A percentile compares a stretch with the other conserved stretches of the same genome.
Evolutionary conservation across 2,329 filamentous ascomycete species (phyloP).

Genomic region (Parasarocladium wereldwijsianum): DNA sequence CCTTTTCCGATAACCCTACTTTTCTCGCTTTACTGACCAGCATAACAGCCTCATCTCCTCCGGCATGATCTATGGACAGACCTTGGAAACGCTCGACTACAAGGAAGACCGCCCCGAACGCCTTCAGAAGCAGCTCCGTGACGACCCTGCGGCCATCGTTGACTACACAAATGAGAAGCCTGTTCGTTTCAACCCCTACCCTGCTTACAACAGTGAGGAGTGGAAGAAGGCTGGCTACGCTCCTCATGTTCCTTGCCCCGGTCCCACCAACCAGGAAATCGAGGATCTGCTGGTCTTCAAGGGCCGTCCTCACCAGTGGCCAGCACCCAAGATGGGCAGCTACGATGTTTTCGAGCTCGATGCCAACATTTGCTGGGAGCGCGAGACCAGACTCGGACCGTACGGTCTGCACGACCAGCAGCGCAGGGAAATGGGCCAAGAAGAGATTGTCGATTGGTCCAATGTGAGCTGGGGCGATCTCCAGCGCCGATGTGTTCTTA

Average conservation of each 20-base stretch:
- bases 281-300: conserved; percentile 53
- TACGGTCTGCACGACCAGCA: conserved; percentile 41
- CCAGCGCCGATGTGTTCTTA: conserved; percentile 49
- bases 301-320: conserved; percentile 42
- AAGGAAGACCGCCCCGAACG: conserved; percentile 21
- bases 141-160: conserved; percentile 16
- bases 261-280: conserved; percentile 42
- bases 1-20: no score
- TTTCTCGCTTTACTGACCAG: background rate
- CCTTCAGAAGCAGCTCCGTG: conserved; percentile 15
- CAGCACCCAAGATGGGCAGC: conserved; percentile 46
- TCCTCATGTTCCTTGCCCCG: conserved; percentile 47
- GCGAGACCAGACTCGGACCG: conserved; percentile 52
- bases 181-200: conserved; percentile 55
- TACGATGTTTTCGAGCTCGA: conserved; percentile 47
- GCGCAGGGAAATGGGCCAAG: conserved; percentile 26
- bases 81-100: conserved; percentile 29
- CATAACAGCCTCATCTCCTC: conserved; percentile 24
- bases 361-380: conserved; percentile 49
- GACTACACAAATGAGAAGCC: conserved; percentile 31
- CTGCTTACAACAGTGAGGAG: conserved; percentile 46
- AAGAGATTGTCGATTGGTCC: conserved; percentile 39
- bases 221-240: conserved; percentile 46
- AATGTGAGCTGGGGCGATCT: conserved; percentile 56
- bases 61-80: conserved; percentile 42